These are phyloP conservation scores for Moniliophthora roreri DNA, from an alignment of 1,284 basidiomycete genomes.

Conservation along the genomic window DNA sequence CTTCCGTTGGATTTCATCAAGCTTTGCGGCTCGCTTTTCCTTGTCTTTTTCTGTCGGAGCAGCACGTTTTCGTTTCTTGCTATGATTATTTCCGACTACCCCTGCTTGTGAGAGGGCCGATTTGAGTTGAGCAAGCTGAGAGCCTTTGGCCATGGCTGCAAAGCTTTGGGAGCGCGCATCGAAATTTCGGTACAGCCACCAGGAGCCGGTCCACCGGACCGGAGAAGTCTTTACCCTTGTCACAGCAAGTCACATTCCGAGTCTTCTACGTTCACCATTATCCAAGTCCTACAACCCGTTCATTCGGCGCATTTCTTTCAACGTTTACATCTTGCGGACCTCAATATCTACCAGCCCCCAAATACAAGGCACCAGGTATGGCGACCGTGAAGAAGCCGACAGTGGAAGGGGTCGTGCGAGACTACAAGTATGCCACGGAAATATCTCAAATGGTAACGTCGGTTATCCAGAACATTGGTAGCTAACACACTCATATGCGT, in stretches of 20 bases:
- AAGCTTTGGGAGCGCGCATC: too few relatives aligned
- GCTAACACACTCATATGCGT: not conserved
- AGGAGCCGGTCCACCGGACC: too few relatives aligned
- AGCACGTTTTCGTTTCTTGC: conserved; percentile 72
- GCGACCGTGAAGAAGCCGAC: conserved; percentile 9
- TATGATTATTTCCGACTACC: conserved; percentile 55
- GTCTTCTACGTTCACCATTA: too few relatives aligned
- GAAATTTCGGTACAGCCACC: too few relatives aligned
- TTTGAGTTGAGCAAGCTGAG: conserved; percentile 87
- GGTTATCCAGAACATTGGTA: too few relatives aligned
- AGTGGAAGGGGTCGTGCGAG: conserved; percentile 24
- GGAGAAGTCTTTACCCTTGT: too few relatives aligned
- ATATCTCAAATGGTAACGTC: conserved; percentile 75
- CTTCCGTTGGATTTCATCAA: conserved; percentile 81
- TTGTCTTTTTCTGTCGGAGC: conserved; percentile 71
- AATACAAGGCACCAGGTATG: conserved; percentile 1
- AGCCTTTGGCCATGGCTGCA: conserved; percentile 61
- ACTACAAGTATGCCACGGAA: conserved; percentile 73
- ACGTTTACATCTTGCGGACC: too few relatives aligned
- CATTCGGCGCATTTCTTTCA: too few relatives aligned
- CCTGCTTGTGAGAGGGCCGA: conserved; percentile 79
- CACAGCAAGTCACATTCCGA: too few relatives aligned
- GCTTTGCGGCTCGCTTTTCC: conserved; percentile 75
- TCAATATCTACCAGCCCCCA: too few relatives aligned
- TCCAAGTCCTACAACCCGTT: too few relatives aligned